These are phyloP conservation scores for Triticum urartu DNA, from an alignment of 176 grass and related monocot genomes.

Conservation along the genomic window DNA sequence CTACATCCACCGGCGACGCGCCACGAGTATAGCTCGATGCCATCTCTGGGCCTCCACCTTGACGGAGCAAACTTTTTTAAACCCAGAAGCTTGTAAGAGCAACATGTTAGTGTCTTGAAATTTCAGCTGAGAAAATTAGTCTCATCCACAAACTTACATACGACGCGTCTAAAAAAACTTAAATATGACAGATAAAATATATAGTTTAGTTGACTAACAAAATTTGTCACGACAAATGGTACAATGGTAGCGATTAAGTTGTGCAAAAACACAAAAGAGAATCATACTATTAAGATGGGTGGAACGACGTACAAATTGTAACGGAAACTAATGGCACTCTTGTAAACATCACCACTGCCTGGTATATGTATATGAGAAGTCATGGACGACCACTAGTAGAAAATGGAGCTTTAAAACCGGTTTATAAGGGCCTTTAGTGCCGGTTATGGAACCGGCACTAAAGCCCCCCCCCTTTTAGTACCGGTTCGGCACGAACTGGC, in stretches of 20 bases:
- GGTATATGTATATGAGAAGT: neutral
- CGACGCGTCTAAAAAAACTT: neutral
- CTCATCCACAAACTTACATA: neutral
- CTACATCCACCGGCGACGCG: too few relatives aligned
- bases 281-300: neutral
- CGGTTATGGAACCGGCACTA: too few relatives aligned
- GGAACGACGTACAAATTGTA: neutral
- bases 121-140: neutral
- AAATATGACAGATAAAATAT: neutral
- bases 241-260: neutral
- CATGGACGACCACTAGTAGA: neutral
- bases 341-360: too few relatives aligned
- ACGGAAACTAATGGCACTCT: too few relatives aligned
- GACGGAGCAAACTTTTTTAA: neutral
- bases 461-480: too few relatives aligned
- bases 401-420: too few relatives aligned
- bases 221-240: neutral
- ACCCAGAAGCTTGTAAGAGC: neutral
- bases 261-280: too few relatives aligned
- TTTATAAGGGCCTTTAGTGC: too few relatives aligned
- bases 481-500: too few relatives aligned
- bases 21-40: too few relatives aligned
- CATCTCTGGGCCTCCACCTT: too few relatives aligned
- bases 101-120: neutral
- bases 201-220: too few relatives aligned